Percentiles rank a stretch among this genome's conserved stretches.
These are phyloP conservation scores for Yamadazyma sp. DNA, from an alignment of 1,139 yeast genomes.

Conservation along the genomic window DNA sequence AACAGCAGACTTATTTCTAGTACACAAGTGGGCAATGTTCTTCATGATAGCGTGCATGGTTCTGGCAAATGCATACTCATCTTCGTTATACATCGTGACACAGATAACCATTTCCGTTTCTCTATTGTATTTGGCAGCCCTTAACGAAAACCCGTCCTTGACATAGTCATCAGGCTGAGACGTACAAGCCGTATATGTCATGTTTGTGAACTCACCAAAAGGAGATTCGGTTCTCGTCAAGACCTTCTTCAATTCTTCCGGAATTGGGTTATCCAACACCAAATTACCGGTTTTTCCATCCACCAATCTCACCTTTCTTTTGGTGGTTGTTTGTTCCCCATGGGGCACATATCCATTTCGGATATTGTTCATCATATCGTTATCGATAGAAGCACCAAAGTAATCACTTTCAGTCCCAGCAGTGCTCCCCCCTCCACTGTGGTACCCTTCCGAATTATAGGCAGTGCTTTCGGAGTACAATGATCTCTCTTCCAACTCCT, in stretches of 20 bases:
- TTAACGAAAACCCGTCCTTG: slow-evolving; percentile 76
- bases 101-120: slow-evolving; percentile 89
- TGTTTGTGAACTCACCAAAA: slow-evolving; percentile 83
- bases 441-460: slow-evolving; percentile 29
- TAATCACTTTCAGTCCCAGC: slow-evolving; percentile 29
- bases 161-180: slow-evolving; percentile 82
- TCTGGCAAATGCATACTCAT: slow-evolving; percentile 81
- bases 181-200: slow-evolving; percentile 95
- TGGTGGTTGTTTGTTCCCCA: slow-evolving; percentile 32
- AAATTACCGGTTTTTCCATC: slow-evolving; percentile 68
- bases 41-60: slow-evolving; percentile 93
- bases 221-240: slow-evolving; percentile 76
- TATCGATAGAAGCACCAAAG: slow-evolving; percentile 46
- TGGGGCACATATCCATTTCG: slow-evolving; percentile 40
- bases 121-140: slow-evolving; percentile 81
- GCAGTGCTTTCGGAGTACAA: slow-evolving; percentile 42
- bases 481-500: slow-evolving; percentile 35
- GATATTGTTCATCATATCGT: slow-evolving; percentile 46
- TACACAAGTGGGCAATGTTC: slow-evolving; percentile 82
- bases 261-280: slow-evolving; percentile 90
- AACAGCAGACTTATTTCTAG: slow-evolving; percentile 72
- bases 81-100: slow-evolving; percentile 96
- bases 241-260: slow-evolving; percentile 77
- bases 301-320: slow-evolving; percentile 60
- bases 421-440: slow-evolving; percentile 14